Conservation (phyloP, 2,329 filamentous ascomycete species). For the Lanzia echinophila region DNA sequence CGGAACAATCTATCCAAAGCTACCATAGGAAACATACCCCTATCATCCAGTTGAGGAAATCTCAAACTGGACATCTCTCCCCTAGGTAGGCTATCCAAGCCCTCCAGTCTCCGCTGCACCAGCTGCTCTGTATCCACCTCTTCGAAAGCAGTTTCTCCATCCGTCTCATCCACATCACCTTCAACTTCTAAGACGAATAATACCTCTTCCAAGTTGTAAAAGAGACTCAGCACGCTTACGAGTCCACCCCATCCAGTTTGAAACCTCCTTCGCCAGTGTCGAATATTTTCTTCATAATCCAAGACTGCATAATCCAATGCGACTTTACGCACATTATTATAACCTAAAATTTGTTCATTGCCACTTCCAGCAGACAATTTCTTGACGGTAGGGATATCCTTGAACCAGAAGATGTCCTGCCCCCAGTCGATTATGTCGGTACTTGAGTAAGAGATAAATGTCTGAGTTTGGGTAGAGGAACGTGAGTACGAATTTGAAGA, state of each 20-base stretch:
- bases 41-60: slow-evolving; percentile 5
- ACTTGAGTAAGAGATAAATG: not conserved
- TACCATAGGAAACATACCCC: not conserved
- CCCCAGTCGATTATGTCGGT: not conserved
- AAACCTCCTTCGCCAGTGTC: not conserved
- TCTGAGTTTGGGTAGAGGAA: not conserved
- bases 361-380: not conserved
- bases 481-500: not conserved
- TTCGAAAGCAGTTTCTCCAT: not conserved
- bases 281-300: slow-evolving; percentile 2
- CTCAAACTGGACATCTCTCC: not conserved
- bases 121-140: not conserved
- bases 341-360: not conserved
- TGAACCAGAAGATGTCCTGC: slow-evolving; percentile 5
- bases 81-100: not conserved
- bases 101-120: not conserved
- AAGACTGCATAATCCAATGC: slow-evolving; percentile 1
- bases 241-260: not conserved
- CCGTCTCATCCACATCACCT: not conserved
- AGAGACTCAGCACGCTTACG: not conserved
- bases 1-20: not conserved
- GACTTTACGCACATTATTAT: not conserved
- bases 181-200: slow-evolving; percentile 5
- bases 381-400: not conserved
- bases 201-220: slow-evolving; percentile 2